Evolutionary conservation across 306 rosid genomes (phyloP).

Genomic region (Vachellia pachyceras): DNA sequence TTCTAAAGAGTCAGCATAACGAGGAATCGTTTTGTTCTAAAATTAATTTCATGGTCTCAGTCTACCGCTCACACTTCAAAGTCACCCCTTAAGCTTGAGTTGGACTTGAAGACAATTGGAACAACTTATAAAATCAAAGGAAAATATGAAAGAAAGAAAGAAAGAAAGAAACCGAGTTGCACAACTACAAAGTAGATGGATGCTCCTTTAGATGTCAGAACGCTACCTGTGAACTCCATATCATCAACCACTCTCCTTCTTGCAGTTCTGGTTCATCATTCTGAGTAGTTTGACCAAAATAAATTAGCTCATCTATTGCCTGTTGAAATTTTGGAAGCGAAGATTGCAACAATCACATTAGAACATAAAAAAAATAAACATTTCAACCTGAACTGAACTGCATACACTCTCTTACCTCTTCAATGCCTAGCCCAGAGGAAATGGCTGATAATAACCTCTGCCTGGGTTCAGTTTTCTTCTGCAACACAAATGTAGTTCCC

Average conservation of each 20-base stretch:
- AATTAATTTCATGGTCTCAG: neutral
- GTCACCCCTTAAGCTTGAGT: neutral
- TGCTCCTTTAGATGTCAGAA: constrained; percentile 19
- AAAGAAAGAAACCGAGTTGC: neutral
- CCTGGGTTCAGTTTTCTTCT: constrained; percentile 83
- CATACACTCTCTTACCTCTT: constrained; percentile 54
- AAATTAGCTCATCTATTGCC: constrained; percentile 81
- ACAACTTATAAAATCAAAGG: neutral
- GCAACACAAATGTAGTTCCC: constrained; percentile 97
- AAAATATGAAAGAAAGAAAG: neutral
- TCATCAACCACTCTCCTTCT: constrained; percentile 92
- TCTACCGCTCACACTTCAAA: neutral
- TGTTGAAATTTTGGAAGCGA: constrained; percentile 39
- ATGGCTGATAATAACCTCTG: constrained; percentile 76
- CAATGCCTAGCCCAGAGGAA: constrained; percentile 60
- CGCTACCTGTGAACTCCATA: constrained; percentile 97
- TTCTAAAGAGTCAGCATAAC: neutral
- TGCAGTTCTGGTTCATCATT: constrained; percentile 62
- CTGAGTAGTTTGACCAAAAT: constrained; percentile 42
- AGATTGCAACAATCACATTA: constrained; percentile 1
- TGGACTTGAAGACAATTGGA: constrained; percentile 1
- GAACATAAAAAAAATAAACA: neutral
- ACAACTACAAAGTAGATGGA: neutral
- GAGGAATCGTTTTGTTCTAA: neutral
- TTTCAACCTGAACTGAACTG: neutral